These are phyloP conservation scores for Candida nemodendra DNA, from an alignment of 805 yeast genomes.

Conservation along the genomic window DNA sequence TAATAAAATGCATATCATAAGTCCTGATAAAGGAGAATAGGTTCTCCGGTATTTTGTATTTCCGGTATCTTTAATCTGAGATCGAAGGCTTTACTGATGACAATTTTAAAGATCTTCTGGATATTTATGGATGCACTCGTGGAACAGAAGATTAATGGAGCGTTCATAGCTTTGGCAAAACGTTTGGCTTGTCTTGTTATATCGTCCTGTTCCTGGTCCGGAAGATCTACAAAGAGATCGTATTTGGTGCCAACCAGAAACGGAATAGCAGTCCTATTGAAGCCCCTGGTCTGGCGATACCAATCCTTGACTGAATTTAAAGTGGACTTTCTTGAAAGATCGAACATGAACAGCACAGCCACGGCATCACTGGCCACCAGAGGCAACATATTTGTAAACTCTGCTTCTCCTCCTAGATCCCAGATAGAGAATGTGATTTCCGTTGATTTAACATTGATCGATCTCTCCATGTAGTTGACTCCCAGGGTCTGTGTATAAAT, in stretches of 20 bases:
- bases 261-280: slow-evolving; percentile 88
- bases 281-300: slow-evolving; percentile 89
- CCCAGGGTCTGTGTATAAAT: slow-evolving; percentile 93
- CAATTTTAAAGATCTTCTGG: slow-evolving; percentile 89
- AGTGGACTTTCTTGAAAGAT: slow-evolving; percentile 81
- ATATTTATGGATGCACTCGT: slow-evolving; percentile 90
- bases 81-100: slow-evolving; percentile 88
- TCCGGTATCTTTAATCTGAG: slow-evolving; percentile 81
- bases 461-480: slow-evolving; percentile 91
- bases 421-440: slow-evolving; percentile 88
- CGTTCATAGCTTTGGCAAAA: slow-evolving; percentile 87
- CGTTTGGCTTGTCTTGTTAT: slow-evolving; percentile 78
- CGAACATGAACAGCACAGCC: slow-evolving; percentile 87
- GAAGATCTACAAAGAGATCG: slow-evolving; percentile 78
- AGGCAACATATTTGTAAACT: slow-evolving; percentile 93
- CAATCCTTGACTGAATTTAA: slow-evolving; percentile 88
- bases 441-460: slow-evolving; percentile 78
- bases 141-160: slow-evolving; percentile 81
- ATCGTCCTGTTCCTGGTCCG: slow-evolving; percentile 78
- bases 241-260: slow-evolving; percentile 91
- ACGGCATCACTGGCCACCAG: slow-evolving; percentile 90
- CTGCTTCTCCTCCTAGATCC: slow-evolving; percentile 96
- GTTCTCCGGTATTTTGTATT: slow-evolving; percentile 85
- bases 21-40: slow-evolving; percentile 65
- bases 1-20: slow-evolving; percentile 10